Percentiles rank a stretch among this genome's conserved stretches.
These are phyloP conservation scores for Podospora tetraspora DNA, from an alignment of 495 filamentous ascomycete species.

Conservation along the genomic window DNA sequence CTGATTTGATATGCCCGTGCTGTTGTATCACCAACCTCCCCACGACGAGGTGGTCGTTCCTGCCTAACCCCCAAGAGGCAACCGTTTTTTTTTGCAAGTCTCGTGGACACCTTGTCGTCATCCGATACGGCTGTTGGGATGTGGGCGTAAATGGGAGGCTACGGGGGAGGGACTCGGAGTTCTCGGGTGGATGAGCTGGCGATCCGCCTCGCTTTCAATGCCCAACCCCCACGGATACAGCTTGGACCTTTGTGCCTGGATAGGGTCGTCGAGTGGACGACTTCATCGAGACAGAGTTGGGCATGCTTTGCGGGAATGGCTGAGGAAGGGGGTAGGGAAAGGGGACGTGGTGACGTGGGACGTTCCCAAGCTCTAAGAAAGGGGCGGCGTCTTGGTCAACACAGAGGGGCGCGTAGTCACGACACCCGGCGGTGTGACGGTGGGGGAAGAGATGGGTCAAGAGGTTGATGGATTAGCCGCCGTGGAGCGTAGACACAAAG, in stretches of 20 bases:
- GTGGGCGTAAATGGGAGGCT: neutral
- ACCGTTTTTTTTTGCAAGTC: neutral
- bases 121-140: neutral
- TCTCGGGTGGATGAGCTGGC: neutral
- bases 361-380: neutral
- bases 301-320: neutral
- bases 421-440: neutral
- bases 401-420: neutral
- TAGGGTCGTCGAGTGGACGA: neutral
- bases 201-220: neutral
- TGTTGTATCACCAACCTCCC: neutral
- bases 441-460: neutral
- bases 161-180: neutral
- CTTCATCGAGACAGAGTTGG: neutral
- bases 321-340: neutral
- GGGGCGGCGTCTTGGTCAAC: neutral
- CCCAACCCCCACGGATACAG: neutral
- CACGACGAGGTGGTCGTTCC: neutral
- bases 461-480: constrained; percentile 51
- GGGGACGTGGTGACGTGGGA: neutral
- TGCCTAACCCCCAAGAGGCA: neutral
- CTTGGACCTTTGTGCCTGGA: neutral
- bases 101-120: neutral
- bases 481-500: constrained; percentile 97
- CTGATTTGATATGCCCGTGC: neutral